Evolutionary conservation across 2,329 filamentous ascomycete species (phyloP).

Genomic region (Fusarium multiceps): DNA sequence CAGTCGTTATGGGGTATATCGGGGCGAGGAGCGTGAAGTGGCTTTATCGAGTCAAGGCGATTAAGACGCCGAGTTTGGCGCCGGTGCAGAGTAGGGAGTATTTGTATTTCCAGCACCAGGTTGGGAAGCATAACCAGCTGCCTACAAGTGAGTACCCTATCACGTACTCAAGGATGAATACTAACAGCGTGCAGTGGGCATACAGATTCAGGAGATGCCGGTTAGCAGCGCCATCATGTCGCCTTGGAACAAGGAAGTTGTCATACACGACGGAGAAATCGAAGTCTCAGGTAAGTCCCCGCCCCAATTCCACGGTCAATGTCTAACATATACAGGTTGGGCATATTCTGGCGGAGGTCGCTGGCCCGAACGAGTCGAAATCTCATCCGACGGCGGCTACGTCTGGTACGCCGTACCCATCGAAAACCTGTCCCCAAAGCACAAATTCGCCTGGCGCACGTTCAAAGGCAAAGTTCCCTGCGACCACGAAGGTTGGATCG

Average conservation of each 20-base stretch:
- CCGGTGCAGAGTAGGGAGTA: conserved; percentile 75
- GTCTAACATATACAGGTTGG: conserved; percentile 62
- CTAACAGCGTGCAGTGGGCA: conserved; percentile 59
- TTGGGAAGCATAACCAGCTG: conserved; percentile 73
- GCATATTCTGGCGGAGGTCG: conserved; percentile 68
- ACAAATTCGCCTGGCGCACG: conserved; percentile 71
- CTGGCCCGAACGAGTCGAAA: conserved; percentile 71
- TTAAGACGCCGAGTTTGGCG: conserved; percentile 64
- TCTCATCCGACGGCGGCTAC: conserved; percentile 70
- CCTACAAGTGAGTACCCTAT: conserved; percentile 64
- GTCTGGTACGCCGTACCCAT: conserved; percentile 72
- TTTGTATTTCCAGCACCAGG: conserved; percentile 74
- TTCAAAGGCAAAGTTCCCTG: conserved; percentile 73
- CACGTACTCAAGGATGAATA: too few species aligned
- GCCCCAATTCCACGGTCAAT: too few species aligned
- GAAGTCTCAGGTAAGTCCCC: conserved; percentile 41
- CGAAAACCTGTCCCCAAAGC: conserved; percentile 70
- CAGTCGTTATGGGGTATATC: conserved; percentile 74
- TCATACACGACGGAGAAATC: conserved; percentile 70
- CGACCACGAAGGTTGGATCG: conserved; percentile 71
- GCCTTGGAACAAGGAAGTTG: conserved; percentile 67
- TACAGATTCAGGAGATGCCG: conserved; percentile 78
- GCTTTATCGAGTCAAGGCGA: conserved; percentile 71
- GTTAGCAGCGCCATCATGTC: conserved; percentile 75
- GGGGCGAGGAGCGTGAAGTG: conserved; percentile 70